Evolutionary conservation across 768 basidiomycete species (phyloP).

Genomic region (Coprinellus micaceus): DNA sequence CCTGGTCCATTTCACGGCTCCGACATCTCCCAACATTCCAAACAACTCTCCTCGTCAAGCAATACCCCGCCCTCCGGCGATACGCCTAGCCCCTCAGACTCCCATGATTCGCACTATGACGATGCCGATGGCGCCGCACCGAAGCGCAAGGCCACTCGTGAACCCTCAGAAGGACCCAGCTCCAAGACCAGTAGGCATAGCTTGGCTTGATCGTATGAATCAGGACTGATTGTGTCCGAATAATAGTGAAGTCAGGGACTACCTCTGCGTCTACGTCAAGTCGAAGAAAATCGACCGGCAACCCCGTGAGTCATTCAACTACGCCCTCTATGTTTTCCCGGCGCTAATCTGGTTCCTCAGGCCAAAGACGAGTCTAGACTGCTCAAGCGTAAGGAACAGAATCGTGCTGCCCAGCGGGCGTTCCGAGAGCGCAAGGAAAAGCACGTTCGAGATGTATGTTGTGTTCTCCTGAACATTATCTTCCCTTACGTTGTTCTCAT

Average conservation of each 20-base stretch:
- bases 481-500: slow-evolving; percentile 8
- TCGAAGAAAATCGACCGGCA: slow-evolving; percentile 34
- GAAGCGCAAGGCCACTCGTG: slow-evolving; percentile 77
- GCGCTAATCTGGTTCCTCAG: slow-evolving; percentile 15
- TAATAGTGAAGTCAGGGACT: slow-evolving; percentile 11
- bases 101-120: slow-evolving; percentile 32
- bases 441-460: slow-evolving; percentile 90
- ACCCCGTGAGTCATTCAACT: slow-evolving; percentile 22
- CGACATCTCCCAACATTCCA: slow-evolving; percentile 19
- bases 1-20: slow-evolving; percentile 5
- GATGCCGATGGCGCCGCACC: slow-evolving; percentile 47
- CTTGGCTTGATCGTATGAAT: slow-evolving; percentile 54
- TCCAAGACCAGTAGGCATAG: slow-evolving; percentile 42
- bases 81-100: slow-evolving; percentile 71
- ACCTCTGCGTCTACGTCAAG: slow-evolving; percentile 18
- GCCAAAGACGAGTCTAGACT: slow-evolving; percentile 70
- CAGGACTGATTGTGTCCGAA: slow-evolving; percentile 1
- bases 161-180: slow-evolving; percentile 54
- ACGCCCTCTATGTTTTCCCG: slow-evolving; percentile 1
- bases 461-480: not conserved
- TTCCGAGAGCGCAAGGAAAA: slow-evolving; percentile 97
- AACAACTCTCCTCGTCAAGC: slow-evolving; percentile 26
- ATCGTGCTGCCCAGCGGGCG: slow-evolving; percentile 93
- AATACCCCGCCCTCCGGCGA: slow-evolving; percentile 68
- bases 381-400: slow-evolving; percentile 93